A percentile compares a stretch with the other conserved stretches of the same genome.
Evolutionary conservation across 129 eudicot genomes (phyloP).

Genomic region (Glebionis coronaria): DNA sequence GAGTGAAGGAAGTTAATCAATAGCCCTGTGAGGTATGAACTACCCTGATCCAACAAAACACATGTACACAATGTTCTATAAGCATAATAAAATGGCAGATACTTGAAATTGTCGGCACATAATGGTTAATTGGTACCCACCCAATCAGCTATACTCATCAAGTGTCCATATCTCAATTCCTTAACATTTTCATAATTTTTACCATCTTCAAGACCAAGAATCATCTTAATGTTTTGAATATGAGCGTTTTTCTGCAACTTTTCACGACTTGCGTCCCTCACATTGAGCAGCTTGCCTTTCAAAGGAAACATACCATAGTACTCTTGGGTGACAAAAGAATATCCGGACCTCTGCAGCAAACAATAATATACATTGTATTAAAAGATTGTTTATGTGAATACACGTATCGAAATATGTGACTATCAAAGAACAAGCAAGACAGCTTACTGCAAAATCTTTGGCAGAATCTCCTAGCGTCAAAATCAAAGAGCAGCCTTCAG

Average conservation of each 20-base stretch:
- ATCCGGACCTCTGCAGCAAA: conserved; percentile 78
- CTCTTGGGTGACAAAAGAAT: conserved; percentile 74
- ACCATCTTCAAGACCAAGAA: conserved; percentile 81
- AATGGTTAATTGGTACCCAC: conserved; percentile 25
- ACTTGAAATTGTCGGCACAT: neutral
- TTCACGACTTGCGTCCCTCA: conserved; percentile 81
- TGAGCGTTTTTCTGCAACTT: conserved; percentile 79
- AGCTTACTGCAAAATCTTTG: conserved; percentile 84
- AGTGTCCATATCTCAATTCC: conserved; percentile 81
- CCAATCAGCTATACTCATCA: conserved; percentile 99
- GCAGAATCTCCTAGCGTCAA: conserved; percentile 99
- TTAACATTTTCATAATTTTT: conserved; percentile 61
- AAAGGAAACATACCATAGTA: conserved; percentile 88
- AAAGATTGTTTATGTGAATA: neutral
- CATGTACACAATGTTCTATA: conserved; percentile 8
- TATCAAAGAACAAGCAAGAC: neutral
- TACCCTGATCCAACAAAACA: conserved; percentile 85
- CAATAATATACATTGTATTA: neutral
- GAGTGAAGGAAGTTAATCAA: conserved; percentile 86
- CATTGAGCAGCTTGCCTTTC: conserved; percentile 92
- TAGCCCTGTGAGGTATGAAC: conserved; percentile 94
- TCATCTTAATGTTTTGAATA: conserved; percentile 70
- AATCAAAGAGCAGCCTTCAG: conserved; percentile 72
- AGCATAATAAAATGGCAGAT: neutral
- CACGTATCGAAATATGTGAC: neutral